phyloP scores from a whole-genome alignment of 345 rosid species.

The Turnera subulata region DNA sequence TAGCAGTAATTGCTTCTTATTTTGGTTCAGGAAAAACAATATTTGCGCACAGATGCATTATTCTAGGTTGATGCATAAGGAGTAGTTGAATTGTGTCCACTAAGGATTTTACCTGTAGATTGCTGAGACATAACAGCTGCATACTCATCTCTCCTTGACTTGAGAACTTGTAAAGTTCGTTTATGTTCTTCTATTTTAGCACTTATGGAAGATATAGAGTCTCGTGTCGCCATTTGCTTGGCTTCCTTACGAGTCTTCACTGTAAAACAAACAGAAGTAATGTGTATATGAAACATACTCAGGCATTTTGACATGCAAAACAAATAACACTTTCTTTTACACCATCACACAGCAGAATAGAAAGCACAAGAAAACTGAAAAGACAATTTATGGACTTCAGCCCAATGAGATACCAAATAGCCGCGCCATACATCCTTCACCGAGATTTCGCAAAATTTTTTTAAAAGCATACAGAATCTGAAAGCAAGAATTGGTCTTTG shows the following conservation, averaged over 20 bases:
- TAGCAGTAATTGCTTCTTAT: background rate
- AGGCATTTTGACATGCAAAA: too few relatives aligned
- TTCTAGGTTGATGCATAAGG: background rate
- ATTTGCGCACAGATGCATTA: background rate
- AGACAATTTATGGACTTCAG: too few relatives aligned
- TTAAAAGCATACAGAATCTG: background rate
- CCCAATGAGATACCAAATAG: too few relatives aligned
- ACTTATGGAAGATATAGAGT: conserved; percentile 54
- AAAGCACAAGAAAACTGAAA: too few relatives aligned
- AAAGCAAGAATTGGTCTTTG: background rate
- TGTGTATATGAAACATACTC: background rate
- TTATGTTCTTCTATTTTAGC: conserved; percentile 55
- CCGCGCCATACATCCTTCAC: too few relatives aligned
- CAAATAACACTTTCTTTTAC: too few relatives aligned
- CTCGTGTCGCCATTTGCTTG: conserved; percentile 57
- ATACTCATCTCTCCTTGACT: conserved; percentile 60
- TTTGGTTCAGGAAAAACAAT: background rate
- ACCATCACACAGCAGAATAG: too few relatives aligned
- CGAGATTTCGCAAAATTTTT: background rate
- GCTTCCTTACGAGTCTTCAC: conserved; percentile 84
- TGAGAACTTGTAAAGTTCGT: conserved; percentile 50
- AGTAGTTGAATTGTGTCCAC: too few relatives aligned
- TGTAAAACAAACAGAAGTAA: conserved; percentile 25
- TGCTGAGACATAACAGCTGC: conserved; percentile 49
- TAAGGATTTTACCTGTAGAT: conserved; percentile 42